These are phyloP conservation scores for Alternaria sp. DNA, from an alignment of 2,329 filamentous ascomycete genomes.

Conservation along the genomic window DNA sequence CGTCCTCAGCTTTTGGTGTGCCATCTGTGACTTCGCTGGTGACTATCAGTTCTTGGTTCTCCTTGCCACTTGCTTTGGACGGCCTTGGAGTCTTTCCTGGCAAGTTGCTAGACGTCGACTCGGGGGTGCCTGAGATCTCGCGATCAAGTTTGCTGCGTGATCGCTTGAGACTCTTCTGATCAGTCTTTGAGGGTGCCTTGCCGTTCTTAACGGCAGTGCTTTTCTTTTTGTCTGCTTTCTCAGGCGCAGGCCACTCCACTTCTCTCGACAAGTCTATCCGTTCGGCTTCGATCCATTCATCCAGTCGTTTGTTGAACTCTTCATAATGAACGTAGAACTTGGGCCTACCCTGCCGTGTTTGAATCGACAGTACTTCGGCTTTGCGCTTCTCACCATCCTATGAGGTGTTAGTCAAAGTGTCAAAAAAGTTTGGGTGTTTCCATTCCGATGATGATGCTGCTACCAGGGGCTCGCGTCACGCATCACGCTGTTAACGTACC, in stretches of 20 bases:
- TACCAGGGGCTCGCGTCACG: slow-evolving; percentile 13
- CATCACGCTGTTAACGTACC: slow-evolving; percentile 57
- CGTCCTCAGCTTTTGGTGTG: slow-evolving; percentile 61
- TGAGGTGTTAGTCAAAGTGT: slow-evolving; percentile 24
- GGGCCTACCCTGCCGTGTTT: slow-evolving; percentile 84
- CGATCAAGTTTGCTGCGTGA: slow-evolving; percentile 59
- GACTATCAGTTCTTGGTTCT: slow-evolving; percentile 63
- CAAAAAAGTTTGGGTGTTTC: neutral
- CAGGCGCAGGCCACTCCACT: slow-evolving; percentile 94
- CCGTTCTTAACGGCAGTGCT: slow-evolving; percentile 60
- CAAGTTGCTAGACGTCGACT: slow-evolving; percentile 61
- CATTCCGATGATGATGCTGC: slow-evolving; percentile 26
- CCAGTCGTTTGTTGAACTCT: slow-evolving; percentile 91
- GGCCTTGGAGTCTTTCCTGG: slow-evolving; percentile 58
- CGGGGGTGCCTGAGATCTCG: slow-evolving; percentile 65
- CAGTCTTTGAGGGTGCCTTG: slow-evolving; percentile 55
- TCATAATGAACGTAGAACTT: slow-evolving; percentile 98
- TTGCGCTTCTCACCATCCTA: slow-evolving; percentile 84
- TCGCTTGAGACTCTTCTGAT: slow-evolving; percentile 58
- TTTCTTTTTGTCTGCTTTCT: slow-evolving; percentile 88
- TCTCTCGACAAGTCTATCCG: slow-evolving; percentile 88
- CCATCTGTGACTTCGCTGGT: slow-evolving; percentile 59
- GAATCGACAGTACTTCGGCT: slow-evolving; percentile 95
- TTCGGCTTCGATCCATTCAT: slow-evolving; percentile 86
- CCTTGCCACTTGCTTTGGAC: slow-evolving; percentile 67